Evolutionary conservation across 2,329 filamentous ascomycete genomes (phyloP).

Genomic region (Claviceps sp.): DNA sequence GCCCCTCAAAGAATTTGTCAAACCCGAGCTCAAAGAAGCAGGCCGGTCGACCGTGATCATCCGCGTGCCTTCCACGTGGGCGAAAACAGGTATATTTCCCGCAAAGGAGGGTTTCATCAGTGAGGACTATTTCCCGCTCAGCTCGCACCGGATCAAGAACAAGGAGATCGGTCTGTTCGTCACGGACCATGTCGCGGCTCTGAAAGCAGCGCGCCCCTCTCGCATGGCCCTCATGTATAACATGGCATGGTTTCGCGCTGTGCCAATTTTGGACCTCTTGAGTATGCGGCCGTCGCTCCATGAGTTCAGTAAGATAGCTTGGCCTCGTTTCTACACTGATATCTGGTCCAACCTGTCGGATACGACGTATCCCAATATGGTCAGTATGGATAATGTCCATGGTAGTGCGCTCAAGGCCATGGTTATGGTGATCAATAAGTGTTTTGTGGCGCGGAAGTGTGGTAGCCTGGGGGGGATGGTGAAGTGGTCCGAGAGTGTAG

Average conservation of each 20-base stretch:
- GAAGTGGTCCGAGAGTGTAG: not conserved
- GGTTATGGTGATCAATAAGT: slow-evolving; percentile 18
- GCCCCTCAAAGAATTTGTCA: slow-evolving; percentile 15
- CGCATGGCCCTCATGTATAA: slow-evolving; percentile 10
- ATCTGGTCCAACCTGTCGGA: slow-evolving; percentile 14
- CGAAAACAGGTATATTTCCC: slow-evolving; percentile 10
- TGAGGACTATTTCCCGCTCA: slow-evolving; percentile 12
- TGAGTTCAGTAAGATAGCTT: slow-evolving; percentile 8
- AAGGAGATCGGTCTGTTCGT: slow-evolving; percentile 6
- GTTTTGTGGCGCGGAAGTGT: slow-evolving; percentile 15
- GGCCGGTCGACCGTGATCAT: slow-evolving; percentile 15
- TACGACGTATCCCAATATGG: slow-evolving; percentile 19
- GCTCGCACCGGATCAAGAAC: slow-evolving; percentile 13
- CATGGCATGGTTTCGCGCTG: slow-evolving; percentile 16
- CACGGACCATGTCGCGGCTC: slow-evolving; percentile 10
- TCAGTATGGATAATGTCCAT: slow-evolving; percentile 17
- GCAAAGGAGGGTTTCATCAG: slow-evolving; percentile 16
- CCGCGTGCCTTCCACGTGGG: slow-evolving; percentile 14
- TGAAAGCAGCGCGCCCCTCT: slow-evolving; percentile 6
- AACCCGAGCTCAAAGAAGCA: not conserved
- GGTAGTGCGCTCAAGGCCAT: slow-evolving; percentile 13
- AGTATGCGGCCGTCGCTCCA: slow-evolving; percentile 4
- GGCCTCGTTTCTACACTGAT: slow-evolving; percentile 11
- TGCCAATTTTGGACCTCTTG: slow-evolving; percentile 4
- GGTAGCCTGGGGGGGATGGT: slow-evolving; percentile 12